A percentile compares a stretch with the other conserved stretches of the same genome.
Conservation (phyloP, 371 early-diverging fungal species). For the Cokeromyces recurvatus region DNA sequence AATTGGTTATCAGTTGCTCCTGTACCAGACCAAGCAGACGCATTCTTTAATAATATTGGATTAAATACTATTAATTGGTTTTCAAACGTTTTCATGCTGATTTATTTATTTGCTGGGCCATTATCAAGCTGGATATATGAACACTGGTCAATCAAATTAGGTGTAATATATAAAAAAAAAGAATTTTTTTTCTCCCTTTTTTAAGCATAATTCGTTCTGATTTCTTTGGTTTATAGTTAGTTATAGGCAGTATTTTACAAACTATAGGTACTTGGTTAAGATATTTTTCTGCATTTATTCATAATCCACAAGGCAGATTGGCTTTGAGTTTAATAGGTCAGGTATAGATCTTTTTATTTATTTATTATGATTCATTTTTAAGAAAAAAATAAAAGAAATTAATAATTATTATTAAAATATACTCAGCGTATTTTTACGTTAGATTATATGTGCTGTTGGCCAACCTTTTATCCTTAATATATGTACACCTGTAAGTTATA, state of each 20-base stretch:
- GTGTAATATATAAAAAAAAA: constrained; percentile 20
- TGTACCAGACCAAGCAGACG: constrained; percentile 29
- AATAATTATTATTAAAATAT: too few species aligned
- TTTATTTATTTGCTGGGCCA: constrained; percentile 50
- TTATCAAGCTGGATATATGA: constrained; percentile 49
- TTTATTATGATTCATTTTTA: neutral
- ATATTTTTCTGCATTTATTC: constrained; percentile 32
- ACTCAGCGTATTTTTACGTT: neutral
- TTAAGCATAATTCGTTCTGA: too few species aligned
- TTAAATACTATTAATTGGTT: constrained; percentile 41
- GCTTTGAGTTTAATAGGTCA: constrained; percentile 39
- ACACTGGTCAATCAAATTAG: constrained; percentile 43
- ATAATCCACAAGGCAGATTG: constrained; percentile 19
- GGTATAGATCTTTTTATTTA: constrained; percentile 13
- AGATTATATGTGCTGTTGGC: constrained; percentile 40
- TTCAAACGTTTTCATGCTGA: constrained; percentile 47
- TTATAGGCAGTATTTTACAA: constrained; percentile 33
- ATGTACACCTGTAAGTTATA: constrained; percentile 36
- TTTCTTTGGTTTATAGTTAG: constrained; percentile 17
- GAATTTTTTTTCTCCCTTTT: too few species aligned
- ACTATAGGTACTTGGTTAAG: constrained; percentile 42
- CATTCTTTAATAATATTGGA: constrained; percentile 21
- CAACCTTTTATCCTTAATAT: constrained; percentile 44
- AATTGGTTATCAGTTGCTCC: constrained; percentile 44
- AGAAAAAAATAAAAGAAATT: too few species aligned